phyloP scores from a whole-genome alignment of 306 rosid genomes.

The Quercus engelmannii region DNA sequence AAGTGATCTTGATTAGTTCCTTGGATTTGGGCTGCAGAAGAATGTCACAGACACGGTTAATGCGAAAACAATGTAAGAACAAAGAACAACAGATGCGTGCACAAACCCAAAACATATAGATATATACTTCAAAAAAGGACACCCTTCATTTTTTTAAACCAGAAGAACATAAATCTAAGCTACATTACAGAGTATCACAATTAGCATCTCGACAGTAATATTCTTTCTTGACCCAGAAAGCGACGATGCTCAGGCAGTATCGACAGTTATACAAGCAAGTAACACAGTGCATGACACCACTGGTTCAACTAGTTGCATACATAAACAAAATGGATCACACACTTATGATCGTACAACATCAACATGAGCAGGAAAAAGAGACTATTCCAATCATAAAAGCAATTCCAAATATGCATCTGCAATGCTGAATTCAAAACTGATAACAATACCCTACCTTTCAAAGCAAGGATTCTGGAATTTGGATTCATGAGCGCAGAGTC shows the following conservation, averaged over 20 bases:
- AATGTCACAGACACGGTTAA: constrained; percentile 1
- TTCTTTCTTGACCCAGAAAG: background rate
- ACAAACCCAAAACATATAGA: background rate
- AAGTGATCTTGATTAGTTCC: constrained; percentile 98
- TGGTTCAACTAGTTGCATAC: background rate
- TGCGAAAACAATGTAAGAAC: constrained; percentile 16
- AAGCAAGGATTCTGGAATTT: constrained; percentile 84
- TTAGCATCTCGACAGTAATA: background rate
- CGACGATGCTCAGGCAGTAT: background rate
- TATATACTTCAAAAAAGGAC: background rate
- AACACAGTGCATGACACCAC: background rate
- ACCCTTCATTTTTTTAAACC: background rate
- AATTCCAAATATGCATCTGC: background rate
- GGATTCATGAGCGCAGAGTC: constrained; percentile 99
- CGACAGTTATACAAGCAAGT: background rate
- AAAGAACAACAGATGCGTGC: constrained; percentile 9
- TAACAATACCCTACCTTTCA: constrained; percentile 60
- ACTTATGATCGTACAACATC: background rate
- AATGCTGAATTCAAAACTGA: background rate
- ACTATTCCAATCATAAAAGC: background rate
- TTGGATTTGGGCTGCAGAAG: constrained; percentile 84
- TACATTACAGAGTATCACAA: background rate
- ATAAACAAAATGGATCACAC: background rate
- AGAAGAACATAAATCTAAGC: background rate
- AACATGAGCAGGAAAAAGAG: background rate